Evolutionary conservation across 108 stramenopile genomes (phyloP).

Genomic region (Schizochytrium sp.): DNA sequence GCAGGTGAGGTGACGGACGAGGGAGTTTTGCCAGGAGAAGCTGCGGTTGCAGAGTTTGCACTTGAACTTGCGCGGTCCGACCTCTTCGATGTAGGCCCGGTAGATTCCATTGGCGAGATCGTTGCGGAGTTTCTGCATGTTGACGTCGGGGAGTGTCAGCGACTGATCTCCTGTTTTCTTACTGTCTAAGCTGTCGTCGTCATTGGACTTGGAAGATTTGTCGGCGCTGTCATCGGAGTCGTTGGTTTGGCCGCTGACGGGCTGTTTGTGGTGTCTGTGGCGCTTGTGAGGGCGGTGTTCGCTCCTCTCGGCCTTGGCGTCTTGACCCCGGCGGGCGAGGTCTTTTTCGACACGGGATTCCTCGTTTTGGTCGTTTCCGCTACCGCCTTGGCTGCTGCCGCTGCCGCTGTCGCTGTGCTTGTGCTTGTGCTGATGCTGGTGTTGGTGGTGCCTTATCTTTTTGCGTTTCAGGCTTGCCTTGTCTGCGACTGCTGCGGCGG

Average conservation of each 20-base stretch:
- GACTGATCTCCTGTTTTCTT: not conserved
- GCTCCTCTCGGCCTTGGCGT: not conserved
- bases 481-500: not conserved
- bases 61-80: not conserved
- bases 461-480: too few relatives aligned
- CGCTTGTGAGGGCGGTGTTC: not conserved
- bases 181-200: not conserved
- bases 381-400: not conserved
- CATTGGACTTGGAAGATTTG: not conserved
- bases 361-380: not conserved
- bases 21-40: constrained; percentile 13
- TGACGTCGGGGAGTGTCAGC: not conserved
- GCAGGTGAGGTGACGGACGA: not conserved
- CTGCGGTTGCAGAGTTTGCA: not conserved
- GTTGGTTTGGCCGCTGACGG: not conserved
- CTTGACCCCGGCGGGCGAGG: not conserved
- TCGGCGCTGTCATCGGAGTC: not conserved
- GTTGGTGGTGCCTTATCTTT: too few relatives aligned
- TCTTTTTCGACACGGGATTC: not conserved
- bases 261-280: not conserved
- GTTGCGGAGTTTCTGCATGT: not conserved
- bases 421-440: not conserved
- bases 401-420: not conserved
- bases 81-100: not conserved
- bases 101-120: not conserved